A percentile compares a stretch with the other conserved stretches of the same genome.
phyloP scores from a whole-genome alignment of 345 rosid genomes.

The Pistacia atlantica region DNA sequence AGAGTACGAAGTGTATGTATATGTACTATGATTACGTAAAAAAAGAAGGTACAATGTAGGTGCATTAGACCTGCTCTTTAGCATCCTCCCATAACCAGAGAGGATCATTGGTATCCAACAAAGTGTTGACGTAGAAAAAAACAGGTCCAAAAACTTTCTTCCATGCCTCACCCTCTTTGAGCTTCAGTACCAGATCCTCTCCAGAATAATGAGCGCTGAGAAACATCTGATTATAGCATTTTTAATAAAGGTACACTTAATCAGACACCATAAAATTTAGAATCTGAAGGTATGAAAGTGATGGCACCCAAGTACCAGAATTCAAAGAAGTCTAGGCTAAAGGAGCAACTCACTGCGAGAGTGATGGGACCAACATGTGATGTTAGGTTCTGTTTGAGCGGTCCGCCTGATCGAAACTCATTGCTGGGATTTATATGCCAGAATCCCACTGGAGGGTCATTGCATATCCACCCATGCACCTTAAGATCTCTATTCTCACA shows the following conservation, averaged over 20 bases:
- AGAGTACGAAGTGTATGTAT: not conserved
- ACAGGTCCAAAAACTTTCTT: conserved; percentile 93
- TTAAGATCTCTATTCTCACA: conserved; percentile 69
- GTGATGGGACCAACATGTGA: conserved; percentile 62
- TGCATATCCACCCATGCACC: conserved; percentile 88
- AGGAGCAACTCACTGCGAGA: conserved; percentile 45
- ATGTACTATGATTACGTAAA: not conserved
- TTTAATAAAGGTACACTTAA: not conserved
- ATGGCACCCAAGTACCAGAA: no score
- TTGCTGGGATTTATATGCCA: conserved; percentile 78
- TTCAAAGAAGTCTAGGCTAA: not conserved
- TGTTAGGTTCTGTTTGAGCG: conserved; percentile 57
- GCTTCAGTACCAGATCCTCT: conserved; percentile 70
- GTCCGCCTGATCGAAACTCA: conserved; percentile 67
- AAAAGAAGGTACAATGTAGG: not conserved
- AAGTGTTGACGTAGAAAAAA: conserved; percentile 63
- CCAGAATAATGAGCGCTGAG: conserved; percentile 86
- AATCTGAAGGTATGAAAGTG: no score
- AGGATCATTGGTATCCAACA: conserved; percentile 35
- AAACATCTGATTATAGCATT: conserved; percentile 59
- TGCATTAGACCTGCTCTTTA: conserved; percentile 56
- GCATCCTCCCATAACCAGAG: conserved; percentile 80
- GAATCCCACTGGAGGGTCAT: conserved; percentile 57
- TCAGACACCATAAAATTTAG: not conserved
- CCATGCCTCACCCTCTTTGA: conserved; percentile 75